A percentile compares a stretch with the other conserved stretches of the same genome.
Evolutionary conservation across 1,139 yeast species (phyloP).

Genomic region (Yamadazyma buinensis): DNA sequence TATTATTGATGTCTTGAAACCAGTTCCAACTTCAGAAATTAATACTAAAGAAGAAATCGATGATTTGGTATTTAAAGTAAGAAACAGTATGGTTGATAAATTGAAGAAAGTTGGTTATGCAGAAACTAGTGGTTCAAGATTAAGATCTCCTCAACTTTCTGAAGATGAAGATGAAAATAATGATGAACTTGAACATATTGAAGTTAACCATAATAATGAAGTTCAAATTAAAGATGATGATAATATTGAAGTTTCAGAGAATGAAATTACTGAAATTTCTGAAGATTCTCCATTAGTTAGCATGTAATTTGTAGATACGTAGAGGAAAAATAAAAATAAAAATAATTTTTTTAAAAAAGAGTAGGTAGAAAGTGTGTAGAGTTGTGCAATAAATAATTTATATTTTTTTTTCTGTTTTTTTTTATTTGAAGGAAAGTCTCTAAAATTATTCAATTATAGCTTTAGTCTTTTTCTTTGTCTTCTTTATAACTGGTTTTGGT

Average conservation of each 20-base stretch:
- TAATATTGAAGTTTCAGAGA: constrained; percentile 18
- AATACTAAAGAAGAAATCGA: constrained; percentile 56
- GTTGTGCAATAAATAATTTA: too few species aligned
- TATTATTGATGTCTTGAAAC: constrained; percentile 62
- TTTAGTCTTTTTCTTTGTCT: constrained; percentile 30
- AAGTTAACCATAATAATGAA: constrained; percentile 4
- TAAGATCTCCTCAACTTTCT: too few species aligned
- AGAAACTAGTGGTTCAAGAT: constrained; percentile 9
- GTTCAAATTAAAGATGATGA: constrained; percentile 15
- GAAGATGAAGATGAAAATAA: too few species aligned
- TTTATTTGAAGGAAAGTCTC: too few species aligned
- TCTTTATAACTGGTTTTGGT: constrained; percentile 22
- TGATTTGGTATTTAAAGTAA: constrained; percentile 37
- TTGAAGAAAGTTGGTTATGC: constrained; percentile 35
- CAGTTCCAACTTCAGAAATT: constrained; percentile 56
- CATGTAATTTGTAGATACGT: too few species aligned
- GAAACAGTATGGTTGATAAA: constrained; percentile 29
- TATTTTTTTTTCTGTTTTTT: too few species aligned
- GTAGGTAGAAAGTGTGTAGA: too few species aligned
- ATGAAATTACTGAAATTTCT: constrained; percentile 4
- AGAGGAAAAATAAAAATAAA: too few species aligned
- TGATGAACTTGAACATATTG: constrained; percentile 8
- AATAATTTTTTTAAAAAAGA: too few species aligned
- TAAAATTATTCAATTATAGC: constrained; percentile 23
- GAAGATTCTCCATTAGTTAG: constrained; percentile 22